These are phyloP conservation scores for Acorus gramineus DNA, from an alignment of 106 monocot species.

Conservation along the genomic window DNA sequence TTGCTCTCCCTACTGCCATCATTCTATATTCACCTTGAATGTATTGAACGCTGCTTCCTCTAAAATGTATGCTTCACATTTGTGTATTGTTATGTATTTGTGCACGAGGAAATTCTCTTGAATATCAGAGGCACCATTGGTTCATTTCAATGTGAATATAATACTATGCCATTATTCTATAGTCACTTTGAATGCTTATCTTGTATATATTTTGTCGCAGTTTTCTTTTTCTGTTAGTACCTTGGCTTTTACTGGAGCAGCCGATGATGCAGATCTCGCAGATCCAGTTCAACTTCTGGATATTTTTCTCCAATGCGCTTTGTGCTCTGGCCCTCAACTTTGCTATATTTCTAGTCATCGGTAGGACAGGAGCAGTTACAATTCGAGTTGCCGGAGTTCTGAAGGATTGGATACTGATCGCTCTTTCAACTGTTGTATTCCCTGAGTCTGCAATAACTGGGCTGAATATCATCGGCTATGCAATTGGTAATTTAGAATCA, in stretches of 20 bases:
- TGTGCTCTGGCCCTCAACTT: constrained; percentile 93
- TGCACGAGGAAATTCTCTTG: no score
- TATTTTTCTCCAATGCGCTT: constrained; percentile 82
- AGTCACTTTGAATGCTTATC: background rate
- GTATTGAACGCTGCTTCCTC: no score
- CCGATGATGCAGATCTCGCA: constrained; percentile 58
- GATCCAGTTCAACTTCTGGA: constrained; percentile 85
- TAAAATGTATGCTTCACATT: no score
- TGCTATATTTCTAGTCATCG: constrained; percentile 88
- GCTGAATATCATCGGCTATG: constrained; percentile 90
- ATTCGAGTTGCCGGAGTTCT: constrained; percentile 91
- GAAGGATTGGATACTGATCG: constrained; percentile 97
- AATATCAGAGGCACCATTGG: no score
- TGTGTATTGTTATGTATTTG: no score
- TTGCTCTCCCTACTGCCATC: no score
- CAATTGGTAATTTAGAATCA: constrained; percentile 42
- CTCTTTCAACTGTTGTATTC: constrained; percentile 89
- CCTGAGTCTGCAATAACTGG: constrained; percentile 92
- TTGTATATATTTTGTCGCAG: constrained; percentile 25
- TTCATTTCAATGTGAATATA: constrained; percentile 1
- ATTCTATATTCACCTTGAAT: no score
- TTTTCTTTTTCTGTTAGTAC: constrained; percentile 76
- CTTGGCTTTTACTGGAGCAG: constrained; percentile 86
- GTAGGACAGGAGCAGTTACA: constrained; percentile 91
- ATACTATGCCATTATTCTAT: background rate